These are phyloP conservation scores for Tanacetum coccineum DNA, from an alignment of 129 eudicot species.

Conservation along the genomic window DNA sequence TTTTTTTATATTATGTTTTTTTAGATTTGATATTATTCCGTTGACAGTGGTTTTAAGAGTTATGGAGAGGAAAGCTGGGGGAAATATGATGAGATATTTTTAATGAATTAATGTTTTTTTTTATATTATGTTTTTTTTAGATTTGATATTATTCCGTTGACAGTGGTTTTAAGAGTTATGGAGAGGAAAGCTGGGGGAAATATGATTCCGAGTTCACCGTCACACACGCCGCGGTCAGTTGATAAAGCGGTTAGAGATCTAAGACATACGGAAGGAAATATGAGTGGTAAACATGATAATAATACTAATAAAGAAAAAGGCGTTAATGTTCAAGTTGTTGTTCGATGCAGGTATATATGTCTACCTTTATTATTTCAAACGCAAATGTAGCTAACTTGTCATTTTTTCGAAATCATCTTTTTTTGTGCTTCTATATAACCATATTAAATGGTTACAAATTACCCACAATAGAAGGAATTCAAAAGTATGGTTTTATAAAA, in stretches of 20 bases:
- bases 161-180: constrained; percentile 38
- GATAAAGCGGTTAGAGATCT: constrained; percentile 77
- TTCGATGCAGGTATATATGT: constrained; percentile 70
- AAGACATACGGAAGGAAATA: constrained; percentile 61
- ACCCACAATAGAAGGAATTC: not conserved
- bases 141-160: not conserved
- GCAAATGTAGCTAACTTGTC: not conserved
- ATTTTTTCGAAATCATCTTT: too few relatives aligned
- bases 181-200: constrained; percentile 81
- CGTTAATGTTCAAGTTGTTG: constrained; percentile 84
- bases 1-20: too few relatives aligned
- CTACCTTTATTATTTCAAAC: too few relatives aligned
- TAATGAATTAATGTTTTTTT: not conserved
- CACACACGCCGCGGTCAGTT: constrained; percentile 69
- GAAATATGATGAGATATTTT: constrained; percentile 44
- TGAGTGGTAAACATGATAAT: constrained; percentile 45
- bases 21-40: constrained; percentile 4
- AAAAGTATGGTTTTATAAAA: not conserved
- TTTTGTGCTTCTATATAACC: too few relatives aligned
- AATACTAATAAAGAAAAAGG: constrained; percentile 58
- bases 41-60: constrained; percentile 27
- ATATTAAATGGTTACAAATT: too few relatives aligned
- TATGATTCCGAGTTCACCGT: constrained; percentile 54
- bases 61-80: constrained; percentile 81
- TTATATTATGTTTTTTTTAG: constrained; percentile 11